Percentiles rank a stretch among this genome's conserved stretches.
Evolutionary conservation across 306 rosid species (phyloP).

Genomic region (Clitoria ternatea): DNA sequence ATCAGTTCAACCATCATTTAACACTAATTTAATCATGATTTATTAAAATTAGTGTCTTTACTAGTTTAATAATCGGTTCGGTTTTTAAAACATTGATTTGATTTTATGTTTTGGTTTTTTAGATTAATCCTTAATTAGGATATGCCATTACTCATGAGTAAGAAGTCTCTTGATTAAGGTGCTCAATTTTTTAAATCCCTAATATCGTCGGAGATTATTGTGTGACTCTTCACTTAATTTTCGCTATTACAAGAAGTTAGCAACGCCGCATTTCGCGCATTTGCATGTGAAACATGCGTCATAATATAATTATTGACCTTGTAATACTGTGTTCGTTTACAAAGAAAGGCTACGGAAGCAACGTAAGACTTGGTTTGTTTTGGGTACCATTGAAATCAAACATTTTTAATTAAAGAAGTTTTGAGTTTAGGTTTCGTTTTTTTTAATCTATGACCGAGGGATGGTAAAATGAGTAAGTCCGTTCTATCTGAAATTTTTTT

Average conservation of each 20-base stretch:
- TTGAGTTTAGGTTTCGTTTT: background rate
- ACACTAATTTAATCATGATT: too few species aligned
- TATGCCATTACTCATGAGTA: background rate
- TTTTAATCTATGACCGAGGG: background rate
- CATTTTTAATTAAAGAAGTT: background rate
- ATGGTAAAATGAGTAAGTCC: too few species aligned
- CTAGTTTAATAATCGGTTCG: too few species aligned
- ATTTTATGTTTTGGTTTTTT: background rate
- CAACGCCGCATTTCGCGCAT: conserved; percentile 12
- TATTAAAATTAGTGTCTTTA: too few species aligned
- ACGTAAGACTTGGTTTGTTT: background rate
- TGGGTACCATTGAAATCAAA: background rate
- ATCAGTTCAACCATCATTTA: too few species aligned
- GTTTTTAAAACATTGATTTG: too few species aligned
- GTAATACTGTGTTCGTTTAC: background rate
- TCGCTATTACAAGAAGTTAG: background rate
- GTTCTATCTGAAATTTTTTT: too few species aligned
- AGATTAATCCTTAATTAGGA: background rate
- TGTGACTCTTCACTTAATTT: background rate
- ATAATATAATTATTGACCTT: background rate
- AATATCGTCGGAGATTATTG: background rate
- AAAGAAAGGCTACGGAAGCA: background rate
- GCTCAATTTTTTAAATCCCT: background rate
- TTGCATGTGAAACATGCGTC: conserved; percentile 30
- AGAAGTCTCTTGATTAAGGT: background rate